A percentile compares a stretch with the other conserved stretches of the same genome.
Conservation (phyloP, 805 yeast genomes). For the Candida piceae region DNA sequence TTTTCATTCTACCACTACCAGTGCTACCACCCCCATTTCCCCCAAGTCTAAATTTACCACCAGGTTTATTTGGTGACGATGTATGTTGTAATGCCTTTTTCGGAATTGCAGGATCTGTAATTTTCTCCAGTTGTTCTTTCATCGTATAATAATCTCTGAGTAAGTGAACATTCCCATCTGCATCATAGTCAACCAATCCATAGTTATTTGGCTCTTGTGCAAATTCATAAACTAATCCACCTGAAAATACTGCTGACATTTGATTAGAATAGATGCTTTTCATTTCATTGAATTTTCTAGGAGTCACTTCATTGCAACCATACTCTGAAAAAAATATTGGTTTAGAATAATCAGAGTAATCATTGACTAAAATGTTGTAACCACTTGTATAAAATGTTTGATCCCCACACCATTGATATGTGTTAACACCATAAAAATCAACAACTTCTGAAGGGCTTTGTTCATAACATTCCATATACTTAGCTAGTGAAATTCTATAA, state of each 20-base stretch:
- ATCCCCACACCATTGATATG: conserved; percentile 84
- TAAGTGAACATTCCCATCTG: conserved; percentile 38
- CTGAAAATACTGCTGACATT: conserved; percentile 76
- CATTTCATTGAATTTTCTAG: conserved; percentile 77
- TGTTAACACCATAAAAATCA: conserved; percentile 79
- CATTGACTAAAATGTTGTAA: conserved; percentile 59
- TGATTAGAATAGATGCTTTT: conserved; percentile 59
- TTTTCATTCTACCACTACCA: not conserved
- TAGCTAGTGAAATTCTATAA: conserved; percentile 71
- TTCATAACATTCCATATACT: conserved; percentile 73
- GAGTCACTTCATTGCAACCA: conserved; percentile 82
- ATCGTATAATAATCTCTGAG: conserved; percentile 40
- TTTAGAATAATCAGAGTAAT: conserved; percentile 59
- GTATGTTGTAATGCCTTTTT: conserved; percentile 16
- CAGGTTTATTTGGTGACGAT: conserved; percentile 9
- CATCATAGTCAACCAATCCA: conserved; percentile 57
- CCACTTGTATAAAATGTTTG: conserved; percentile 83
- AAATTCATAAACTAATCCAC: conserved; percentile 81
- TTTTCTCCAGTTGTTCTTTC: conserved; percentile 37
- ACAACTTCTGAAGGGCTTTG: conserved; percentile 47
- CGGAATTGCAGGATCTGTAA: conserved; percentile 23
- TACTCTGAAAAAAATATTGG: conserved; percentile 90
- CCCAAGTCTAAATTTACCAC: not conserved
- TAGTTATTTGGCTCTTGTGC: conserved; percentile 76
- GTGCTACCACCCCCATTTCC: too few species aligned